These are phyloP conservation scores for Vitis vinifera DNA, from an alignment of 164 flowering plant genomes.

Conservation along the genomic window ASM3070453v1 NC_081821.1:19041501-19042000, in stretches of 20 bases:
- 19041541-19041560: constrained; percentile 56
- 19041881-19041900: not conserved
- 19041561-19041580: constrained; percentile 74
- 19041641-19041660: not conserved
- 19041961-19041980: constrained; percentile 42
- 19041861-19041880: constrained; percentile 51
- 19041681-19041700: constrained; percentile 67
- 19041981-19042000: constrained; percentile 37
- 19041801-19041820: constrained; percentile 51
- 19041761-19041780: constrained; percentile 48
- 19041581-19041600: constrained; percentile 6
- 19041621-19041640: not conserved
- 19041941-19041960: not conserved
- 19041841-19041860: constrained; percentile 45
- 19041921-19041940: not conserved
- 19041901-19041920: not conserved
- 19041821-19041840: constrained; percentile 40
- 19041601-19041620: not conserved
- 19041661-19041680: constrained; percentile 60
- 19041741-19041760: constrained; percentile 38
- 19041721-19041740: constrained; percentile 27
- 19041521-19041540: constrained; percentile 40
- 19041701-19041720: constrained; percentile 56
- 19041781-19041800: constrained; percentile 48
- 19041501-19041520: constrained; percentile 46